phyloP scores from a whole-genome alignment of 176 grass and related monocot genomes.

The Triticum turgidum region DNA sequence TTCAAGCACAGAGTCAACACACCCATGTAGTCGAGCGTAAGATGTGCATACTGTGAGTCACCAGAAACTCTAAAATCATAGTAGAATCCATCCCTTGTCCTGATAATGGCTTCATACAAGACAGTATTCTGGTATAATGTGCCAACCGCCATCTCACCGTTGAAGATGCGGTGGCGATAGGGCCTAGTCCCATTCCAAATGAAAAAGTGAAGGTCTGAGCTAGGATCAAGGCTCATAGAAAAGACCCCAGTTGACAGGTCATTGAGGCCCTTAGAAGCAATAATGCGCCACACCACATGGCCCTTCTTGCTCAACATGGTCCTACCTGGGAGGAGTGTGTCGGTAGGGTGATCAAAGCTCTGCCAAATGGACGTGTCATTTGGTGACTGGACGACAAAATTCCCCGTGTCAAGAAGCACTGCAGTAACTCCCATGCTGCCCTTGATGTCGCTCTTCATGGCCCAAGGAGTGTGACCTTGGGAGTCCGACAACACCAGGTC shows the following conservation, averaged over 20 bases:
- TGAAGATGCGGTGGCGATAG: neutral
- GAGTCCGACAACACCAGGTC: slow-evolving; percentile 3
- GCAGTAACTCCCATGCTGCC: neutral
- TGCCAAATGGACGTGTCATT: slow-evolving; percentile 33
- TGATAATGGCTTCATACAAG: no score
- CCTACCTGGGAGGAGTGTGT: slow-evolving; percentile 33
- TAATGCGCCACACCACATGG: neutral
- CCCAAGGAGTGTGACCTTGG: slow-evolving; percentile 3
- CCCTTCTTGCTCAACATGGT: neutral
- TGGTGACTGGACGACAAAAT: slow-evolving; percentile 28
- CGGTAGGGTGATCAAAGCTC: slow-evolving; percentile 40
- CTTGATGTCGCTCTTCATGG: neutral
- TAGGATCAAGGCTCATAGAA: slow-evolving; percentile 13
- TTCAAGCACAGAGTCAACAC: no score
- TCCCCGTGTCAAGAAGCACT: slow-evolving; percentile 25
- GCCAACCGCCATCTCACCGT: no score
- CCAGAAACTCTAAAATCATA: neutral
- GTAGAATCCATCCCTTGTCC: neutral
- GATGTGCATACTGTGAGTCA: neutral
- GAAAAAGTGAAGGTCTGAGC: neutral
- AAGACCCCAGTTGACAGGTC: slow-evolving; percentile 46
- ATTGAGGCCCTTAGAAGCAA: slow-evolving; percentile 29
- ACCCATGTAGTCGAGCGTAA: neutral
- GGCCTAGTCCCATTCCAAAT: slow-evolving; percentile 25
- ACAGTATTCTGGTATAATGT: neutral